Evolutionary conservation across 2,329 filamentous ascomycete species (phyloP), one percentile per base, ranked within the genome.

Genomic region (Lachnellula suecica): DNA sequence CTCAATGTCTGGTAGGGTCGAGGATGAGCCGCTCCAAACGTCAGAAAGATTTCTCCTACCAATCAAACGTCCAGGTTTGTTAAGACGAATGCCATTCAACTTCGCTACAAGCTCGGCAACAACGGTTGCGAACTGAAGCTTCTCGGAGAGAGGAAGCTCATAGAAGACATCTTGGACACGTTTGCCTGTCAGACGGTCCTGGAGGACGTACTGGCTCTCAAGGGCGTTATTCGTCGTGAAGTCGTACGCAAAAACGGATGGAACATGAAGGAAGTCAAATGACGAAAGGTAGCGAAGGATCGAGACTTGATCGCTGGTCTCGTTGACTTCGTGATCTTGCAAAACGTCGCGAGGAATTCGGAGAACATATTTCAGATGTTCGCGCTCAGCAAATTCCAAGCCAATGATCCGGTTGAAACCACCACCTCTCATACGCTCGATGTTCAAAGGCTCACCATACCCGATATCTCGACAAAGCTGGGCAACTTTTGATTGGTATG

Each of bases 381-480:
- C 24, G 9, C 17, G 19, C 2, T 45, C 45, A 20, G 42, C 6
- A 24, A 58, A 59, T 6, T 5, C 44, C n/a, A 59, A 19, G 4
- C 57, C 50, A 19, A 59, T 47, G 25, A 63, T 50, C 37, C 54
- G 35, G 19, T 63, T 58, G 31, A 19, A 60, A 42, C 44, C 44
- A 6, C 60, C 61, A 5, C 57, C 56, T 2, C 35, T 40, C 51
- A 63, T 60, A 2, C 37, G 53, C 15, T 59, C 51, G 23, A 62
- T 15, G 2, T 52, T 23, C 2, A 29, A 10, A 0, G 59, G 57
- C n/a, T 57, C 52, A 10, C 49, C 54, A 10, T 22, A 54, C 1
- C 52, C 61, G 31, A 62, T 47, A 15, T 59, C 56, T 6, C 29
- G 49, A 46, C 51, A 61, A 1, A 62, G 44, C 44, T 59, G 44